Evolutionary conservation across 257 asterid species (phyloP), one percentile per base, ranked within the genome.

Genomic region (Nicotiana attenuata): DNA sequence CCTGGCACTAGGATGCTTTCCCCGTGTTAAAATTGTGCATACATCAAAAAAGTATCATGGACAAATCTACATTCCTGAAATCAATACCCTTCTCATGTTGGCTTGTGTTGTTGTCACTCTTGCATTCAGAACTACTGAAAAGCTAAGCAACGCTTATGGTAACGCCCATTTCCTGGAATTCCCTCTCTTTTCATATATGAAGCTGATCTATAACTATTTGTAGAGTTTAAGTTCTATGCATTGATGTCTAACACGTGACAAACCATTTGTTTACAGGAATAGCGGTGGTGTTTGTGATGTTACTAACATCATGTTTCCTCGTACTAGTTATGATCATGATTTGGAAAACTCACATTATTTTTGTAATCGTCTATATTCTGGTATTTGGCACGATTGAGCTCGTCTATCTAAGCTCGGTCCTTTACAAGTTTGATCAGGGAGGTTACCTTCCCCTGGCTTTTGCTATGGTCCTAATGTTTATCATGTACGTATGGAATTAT

Each of bases 141-240:
- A 87, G 63, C 87, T 92, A 0, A 89, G 94, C 80, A 87, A 90
- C 76, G 97, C 97, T 16, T 90, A 92, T 10, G 97, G 97, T 88
- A 88, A 22, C 11, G 59, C 10, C 56, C 56, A 52, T 52, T 52
- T 52, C 17, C n/a, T 3, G 28, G 26, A 45, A 38, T 13, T 20
- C 45, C 13, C 65, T 52, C 31, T 14, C 4, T 26, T 76, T 41
- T 19, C 24, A 26, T 45, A 55, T 47, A 14, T 52, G 6, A 26
- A 50, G 45, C 24, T 55, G 22, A 7, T 38, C 8, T 38, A 38
- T 38, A 38, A 1, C 10, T 7, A 5, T 38, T 38, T 7, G 10
- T 7, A 10, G 47, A 41, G 0, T 41, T 41, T 41, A 41, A 41
- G 10, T 41, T 41, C 0, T 41, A 41, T 41, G 3, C 47, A 41